These are phyloP conservation scores for Plasmodium cynomolgi DNA, from an alignment of 169 alveolate genomes.

Conservation along the genomic window DNA sequence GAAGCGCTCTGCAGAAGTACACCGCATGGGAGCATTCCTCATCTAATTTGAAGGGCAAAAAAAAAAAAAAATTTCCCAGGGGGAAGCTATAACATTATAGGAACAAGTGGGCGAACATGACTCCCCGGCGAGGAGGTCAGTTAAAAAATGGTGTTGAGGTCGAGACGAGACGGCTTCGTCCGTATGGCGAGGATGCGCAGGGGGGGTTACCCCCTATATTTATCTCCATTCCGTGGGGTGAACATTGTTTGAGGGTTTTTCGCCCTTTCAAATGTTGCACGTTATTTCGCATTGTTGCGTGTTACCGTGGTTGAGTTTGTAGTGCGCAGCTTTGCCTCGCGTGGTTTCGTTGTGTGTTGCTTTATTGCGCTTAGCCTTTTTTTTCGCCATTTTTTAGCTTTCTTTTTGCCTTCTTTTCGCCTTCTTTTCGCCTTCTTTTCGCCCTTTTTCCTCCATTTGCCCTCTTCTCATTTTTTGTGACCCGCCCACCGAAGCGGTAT, in stretches of 20 bases:
- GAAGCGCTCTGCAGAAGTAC: neutral
- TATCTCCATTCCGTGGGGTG: neutral
- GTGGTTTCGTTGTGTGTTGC: neutral
- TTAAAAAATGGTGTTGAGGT: neutral
- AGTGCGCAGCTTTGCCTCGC: neutral
- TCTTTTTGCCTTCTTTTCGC: neutral
- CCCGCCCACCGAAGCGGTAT: neutral
- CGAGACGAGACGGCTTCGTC: neutral
- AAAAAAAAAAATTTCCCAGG: neutral
- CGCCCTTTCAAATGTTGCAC: neutral
- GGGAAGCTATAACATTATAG: neutral
- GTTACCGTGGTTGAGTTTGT: neutral
- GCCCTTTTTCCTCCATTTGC: neutral
- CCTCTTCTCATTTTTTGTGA: neutral
- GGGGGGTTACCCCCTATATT: neutral
- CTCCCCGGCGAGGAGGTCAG: neutral
- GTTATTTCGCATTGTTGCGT: neutral
- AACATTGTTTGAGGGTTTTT: neutral
- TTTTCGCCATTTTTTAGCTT: neutral
- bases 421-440: neutral
- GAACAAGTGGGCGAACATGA: neutral
- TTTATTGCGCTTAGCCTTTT: neutral
- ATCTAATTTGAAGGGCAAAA: neutral
- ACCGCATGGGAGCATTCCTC: neutral
- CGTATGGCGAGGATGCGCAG: neutral